Percentiles rank a stretch among this genome's conserved stretches.
These are phyloP conservation scores for Suhomyces atakaporum DNA, from an alignment of 1,139 yeast genomes.

Conservation along the genomic window DNA sequence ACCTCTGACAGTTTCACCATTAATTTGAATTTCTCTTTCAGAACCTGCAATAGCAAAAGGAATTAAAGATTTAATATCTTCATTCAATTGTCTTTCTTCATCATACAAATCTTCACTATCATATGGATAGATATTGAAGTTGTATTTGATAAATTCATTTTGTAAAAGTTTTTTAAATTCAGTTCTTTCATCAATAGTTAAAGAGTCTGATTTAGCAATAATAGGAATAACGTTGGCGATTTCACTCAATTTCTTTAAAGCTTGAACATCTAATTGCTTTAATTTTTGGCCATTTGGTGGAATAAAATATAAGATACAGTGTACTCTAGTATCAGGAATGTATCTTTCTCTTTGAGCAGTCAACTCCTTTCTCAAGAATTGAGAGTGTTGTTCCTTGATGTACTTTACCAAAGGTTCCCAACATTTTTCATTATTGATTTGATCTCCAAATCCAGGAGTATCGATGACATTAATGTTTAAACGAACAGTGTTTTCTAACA, in stretches of 20 bases:
- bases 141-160: conserved; percentile 72
- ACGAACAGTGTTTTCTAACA: conserved; percentile 84
- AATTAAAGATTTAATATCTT: conserved; percentile 73
- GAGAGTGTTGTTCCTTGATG: conserved; percentile 94
- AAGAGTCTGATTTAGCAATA: conserved; percentile 89
- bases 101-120: conserved; percentile 74
- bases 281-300: conserved; percentile 86
- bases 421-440: conserved; percentile 89
- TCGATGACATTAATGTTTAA: conserved; percentile 86
- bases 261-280: conserved; percentile 78
- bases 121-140: conserved; percentile 83
- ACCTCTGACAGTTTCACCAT: conserved; percentile 83
- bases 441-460: conserved; percentile 98
- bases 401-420: conserved; percentile 97
- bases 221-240: conserved; percentile 94
- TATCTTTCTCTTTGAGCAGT: conserved; percentile 91
- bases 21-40: conserved; percentile 70
- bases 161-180: conserved; percentile 75
- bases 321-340: conserved; percentile 90
- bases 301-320: conserved; percentile 87
- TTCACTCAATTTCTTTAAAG: conserved; percentile 82
- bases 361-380: conserved; percentile 89
- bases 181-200: conserved; percentile 83
- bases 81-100: conserved; percentile 78
- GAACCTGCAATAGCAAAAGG: conserved; percentile 97